Conservation (phyloP, 176 grass and related monocot genomes). For the Miscanthus lutarioriparius region DNA sequence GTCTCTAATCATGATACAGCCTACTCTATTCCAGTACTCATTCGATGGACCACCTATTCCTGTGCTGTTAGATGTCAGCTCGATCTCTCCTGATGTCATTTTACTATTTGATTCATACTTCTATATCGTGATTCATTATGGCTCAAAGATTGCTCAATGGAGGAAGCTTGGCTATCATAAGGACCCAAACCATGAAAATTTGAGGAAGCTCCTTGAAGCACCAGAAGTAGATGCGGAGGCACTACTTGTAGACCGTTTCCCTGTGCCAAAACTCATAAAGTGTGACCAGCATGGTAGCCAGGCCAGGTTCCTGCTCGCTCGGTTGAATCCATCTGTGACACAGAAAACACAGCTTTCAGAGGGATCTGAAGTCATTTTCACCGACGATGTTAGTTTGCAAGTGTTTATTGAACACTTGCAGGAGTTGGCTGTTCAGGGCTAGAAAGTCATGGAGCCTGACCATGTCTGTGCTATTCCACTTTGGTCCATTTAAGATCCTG, state of each 20-base stretch:
- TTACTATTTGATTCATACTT: conserved; percentile 98
- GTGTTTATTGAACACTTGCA: conserved; percentile 99
- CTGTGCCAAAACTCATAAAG: conserved; percentile 85
- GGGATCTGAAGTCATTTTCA: conserved; percentile 91
- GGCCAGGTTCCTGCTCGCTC: conserved; percentile 85
- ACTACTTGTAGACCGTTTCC: conserved; percentile 68
- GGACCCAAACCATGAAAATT: conserved; percentile 78
- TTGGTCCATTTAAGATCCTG: conserved; percentile 71
- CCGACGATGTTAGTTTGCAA: conserved; percentile 92
- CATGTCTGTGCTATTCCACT: conserved; percentile 56
- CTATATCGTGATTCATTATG: conserved; percentile 91
- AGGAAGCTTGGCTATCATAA: conserved; percentile 92
- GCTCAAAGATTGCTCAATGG: conserved; percentile 98
- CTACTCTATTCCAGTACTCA: conserved; percentile 94
- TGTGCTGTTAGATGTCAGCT: conserved; percentile 91
- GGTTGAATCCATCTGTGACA: conserved; percentile 94
- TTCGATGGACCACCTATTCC: conserved; percentile 98
- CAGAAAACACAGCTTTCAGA: conserved; percentile 90
- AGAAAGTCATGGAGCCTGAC: conserved; percentile 52
- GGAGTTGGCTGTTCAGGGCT: conserved; percentile 88
- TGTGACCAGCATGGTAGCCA: conserved; percentile 97
- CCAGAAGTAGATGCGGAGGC: conserved; percentile 82
- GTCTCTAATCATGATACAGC: conserved; percentile 96
- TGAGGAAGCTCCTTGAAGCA: conserved; percentile 88
- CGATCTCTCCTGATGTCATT: conserved; percentile 93